A percentile compares a stretch with the other conserved stretches of the same genome.
phyloP scores from a whole-genome alignment of 805 yeast species.

The Yarrowia hollandica region DNA sequence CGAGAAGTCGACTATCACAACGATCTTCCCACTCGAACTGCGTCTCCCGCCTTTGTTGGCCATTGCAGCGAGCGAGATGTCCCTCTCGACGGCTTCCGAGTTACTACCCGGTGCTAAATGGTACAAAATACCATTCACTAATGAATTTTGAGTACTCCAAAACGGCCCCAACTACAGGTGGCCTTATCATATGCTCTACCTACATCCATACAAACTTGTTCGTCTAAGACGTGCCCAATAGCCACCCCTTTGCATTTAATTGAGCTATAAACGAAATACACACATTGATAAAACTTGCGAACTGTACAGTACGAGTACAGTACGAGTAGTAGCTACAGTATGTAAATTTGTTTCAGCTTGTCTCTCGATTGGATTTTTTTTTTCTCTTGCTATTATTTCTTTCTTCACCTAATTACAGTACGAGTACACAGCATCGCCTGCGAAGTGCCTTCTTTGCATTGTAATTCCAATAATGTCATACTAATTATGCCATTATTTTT shows the following conservation, averaged over 20 bases:
- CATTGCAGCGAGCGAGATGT: slow-evolving; percentile 23
- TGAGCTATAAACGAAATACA: slow-evolving; percentile 2
- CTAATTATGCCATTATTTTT: too few species aligned
- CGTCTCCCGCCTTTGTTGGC: slow-evolving; percentile 6
- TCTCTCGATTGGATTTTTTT: too few species aligned
- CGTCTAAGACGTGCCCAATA: slow-evolving; percentile 4
- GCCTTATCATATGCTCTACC: background rate
- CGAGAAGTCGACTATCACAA: slow-evolving; percentile 24
- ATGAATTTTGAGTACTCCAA: background rate
- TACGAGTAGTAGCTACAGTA: background rate
- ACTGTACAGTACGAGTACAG: background rate
- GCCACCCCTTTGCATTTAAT: slow-evolving; percentile 25
- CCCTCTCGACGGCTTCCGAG: slow-evolving; percentile 21
- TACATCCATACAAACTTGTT: too few species aligned
- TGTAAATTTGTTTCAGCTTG: background rate
- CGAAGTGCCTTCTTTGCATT: too few species aligned
- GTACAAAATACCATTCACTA: background rate
- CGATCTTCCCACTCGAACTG: slow-evolving; percentile 5
- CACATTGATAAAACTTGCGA: background rate
- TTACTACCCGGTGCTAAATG: background rate
- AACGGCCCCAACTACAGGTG: too few species aligned
- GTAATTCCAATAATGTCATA: too few species aligned
- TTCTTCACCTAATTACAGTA: too few species aligned
- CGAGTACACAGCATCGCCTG: too few species aligned
- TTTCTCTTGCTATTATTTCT: too few species aligned